These are phyloP conservation scores for Schizothecium vesticola DNA, from an alignment of 495 filamentous ascomycete species.

Conservation along the genomic window DNA sequence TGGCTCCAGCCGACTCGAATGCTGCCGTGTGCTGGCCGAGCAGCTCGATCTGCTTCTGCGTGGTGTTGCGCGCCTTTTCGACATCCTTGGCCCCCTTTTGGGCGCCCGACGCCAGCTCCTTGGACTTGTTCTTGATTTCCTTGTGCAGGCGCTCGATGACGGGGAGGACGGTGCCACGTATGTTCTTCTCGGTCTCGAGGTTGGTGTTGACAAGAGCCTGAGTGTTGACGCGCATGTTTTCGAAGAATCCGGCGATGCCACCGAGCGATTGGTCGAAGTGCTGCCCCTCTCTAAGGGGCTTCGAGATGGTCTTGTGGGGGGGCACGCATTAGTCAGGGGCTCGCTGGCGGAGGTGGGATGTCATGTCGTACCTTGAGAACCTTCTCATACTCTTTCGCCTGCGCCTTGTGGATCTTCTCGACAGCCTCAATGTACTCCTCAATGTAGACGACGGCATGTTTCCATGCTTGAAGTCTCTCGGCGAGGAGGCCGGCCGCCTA, in stretches of 20 bases:
- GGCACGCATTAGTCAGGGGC: background rate
- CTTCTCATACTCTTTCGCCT: constrained; percentile 93
- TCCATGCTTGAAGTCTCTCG: constrained; percentile 88
- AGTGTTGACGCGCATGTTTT: constrained; percentile 87
- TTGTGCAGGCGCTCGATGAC: constrained; percentile 85
- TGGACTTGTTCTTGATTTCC: constrained; percentile 92
- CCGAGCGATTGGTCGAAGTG: constrained; percentile 87
- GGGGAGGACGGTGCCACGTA: constrained; percentile 78
- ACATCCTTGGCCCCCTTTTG: constrained; percentile 82
- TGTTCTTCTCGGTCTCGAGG: constrained; percentile 77
- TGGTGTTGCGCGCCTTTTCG: constrained; percentile 76
- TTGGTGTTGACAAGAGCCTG: constrained; percentile 84
- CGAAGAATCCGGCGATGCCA: constrained; percentile 82
- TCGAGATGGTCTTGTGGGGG: constrained; percentile 61
- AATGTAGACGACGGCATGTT: constrained; percentile 84
- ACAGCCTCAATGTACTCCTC: constrained; percentile 81
- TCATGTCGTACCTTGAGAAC: constrained; percentile 66
- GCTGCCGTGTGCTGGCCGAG: constrained; percentile 75
- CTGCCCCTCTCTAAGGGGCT: constrained; percentile 78
- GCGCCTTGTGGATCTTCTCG: constrained; percentile 75
- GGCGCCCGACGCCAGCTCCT: constrained; percentile 80
- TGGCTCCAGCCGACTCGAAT: constrained; percentile 65
- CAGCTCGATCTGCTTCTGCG: constrained; percentile 94
- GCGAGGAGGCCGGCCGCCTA: constrained; percentile 72
- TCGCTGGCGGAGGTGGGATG: background rate